Base-by-base conservation (phyloP, 805 yeast genomes). In the Hanseniaspora lachancei region DNA sequence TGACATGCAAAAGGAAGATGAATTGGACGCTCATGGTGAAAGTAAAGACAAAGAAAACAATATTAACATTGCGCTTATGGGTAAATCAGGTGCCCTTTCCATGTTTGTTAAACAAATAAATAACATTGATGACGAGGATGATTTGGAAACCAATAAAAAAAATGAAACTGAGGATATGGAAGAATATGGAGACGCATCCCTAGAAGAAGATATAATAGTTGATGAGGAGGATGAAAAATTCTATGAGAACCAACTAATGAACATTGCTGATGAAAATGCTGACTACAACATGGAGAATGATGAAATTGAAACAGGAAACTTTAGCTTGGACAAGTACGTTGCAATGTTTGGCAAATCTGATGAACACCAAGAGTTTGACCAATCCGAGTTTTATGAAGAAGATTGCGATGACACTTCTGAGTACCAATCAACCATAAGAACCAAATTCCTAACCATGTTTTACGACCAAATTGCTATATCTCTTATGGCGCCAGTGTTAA, bases 201-300 rank as follows among this genome's bases (percentile, higher is more conserved):
- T 18, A 13, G 52, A 48, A 36, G 54, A 50, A 42, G 54, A 50
- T 23, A 32, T 50, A 15, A 8, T 50, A 6, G 54, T 50, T 20
- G 56, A 52, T 29, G 56, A 52, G 32, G 56, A 52, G 20, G 56
- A 52, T 23, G 56, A 52, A 13, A 46, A 39, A 21, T 52, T 52
- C 29, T 52, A 52, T 44, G 56, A 52, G 29, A 36, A 49, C 16
- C 50, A 44, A 16, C 24, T 52, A 5, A 18, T 52, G 39, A 41
- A 36, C 16, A 52, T 52, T 46, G 47, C 56, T 20, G 40, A 44
- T 20, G 56, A 52, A 23, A 24, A 52, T 24, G 47, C 18, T 4
- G 56, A 52, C 35, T 44, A 38, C 24, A 43, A 52, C 36, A 52
- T 52, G 56, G 56, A 52, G 5, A 13, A 38, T 16, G 23, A 29